A percentile compares a stretch with the other conserved stretches of the same genome.
Conservation (phyloP, 2,329 filamentous ascomycete genomes). For the Erysiphe pulchra region DNA sequence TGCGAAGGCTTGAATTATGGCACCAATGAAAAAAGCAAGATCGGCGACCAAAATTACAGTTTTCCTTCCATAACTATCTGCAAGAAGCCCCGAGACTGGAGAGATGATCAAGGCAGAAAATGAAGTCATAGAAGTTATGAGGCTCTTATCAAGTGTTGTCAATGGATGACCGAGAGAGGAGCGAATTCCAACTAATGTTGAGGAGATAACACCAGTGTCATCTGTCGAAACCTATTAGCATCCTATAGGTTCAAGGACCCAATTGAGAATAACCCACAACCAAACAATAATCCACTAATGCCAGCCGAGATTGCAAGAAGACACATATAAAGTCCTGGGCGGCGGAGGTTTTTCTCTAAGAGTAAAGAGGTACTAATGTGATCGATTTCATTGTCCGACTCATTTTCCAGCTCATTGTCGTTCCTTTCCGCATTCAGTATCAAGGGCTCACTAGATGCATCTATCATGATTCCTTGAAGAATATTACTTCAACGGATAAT, state of each 20-base stretch:
- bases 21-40: conserved; percentile 40
- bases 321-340: conserved; percentile 26
- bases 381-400: no score
- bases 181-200: conserved; percentile 37
- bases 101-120: conserved; percentile 38
- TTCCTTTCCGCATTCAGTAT: no score
- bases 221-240: conserved; percentile 5
- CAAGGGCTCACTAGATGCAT: no score
- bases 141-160: conserved; percentile 38
- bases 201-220: conserved; percentile 31
- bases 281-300: conserved; percentile 41
- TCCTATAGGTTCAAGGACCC: neutral
- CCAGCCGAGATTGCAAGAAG: conserved; percentile 36
- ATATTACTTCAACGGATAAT: no score
- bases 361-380: no score
- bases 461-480: no score
- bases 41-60: conserved; percentile 38
- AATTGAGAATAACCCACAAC: conserved; percentile 22
- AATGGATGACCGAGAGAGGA: conserved; percentile 28
- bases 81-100: conserved; percentile 36
- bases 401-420: no score
- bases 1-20: conserved; percentile 35
- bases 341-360: conserved; percentile 9
- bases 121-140: conserved; percentile 44
- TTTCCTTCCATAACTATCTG: conserved; percentile 33